Evolutionary conservation across 2,329 filamentous ascomycete genomes (phyloP), one percentile per base, ranked within the genome.

Genomic region (Tolypocladium endophyticum): DNA sequence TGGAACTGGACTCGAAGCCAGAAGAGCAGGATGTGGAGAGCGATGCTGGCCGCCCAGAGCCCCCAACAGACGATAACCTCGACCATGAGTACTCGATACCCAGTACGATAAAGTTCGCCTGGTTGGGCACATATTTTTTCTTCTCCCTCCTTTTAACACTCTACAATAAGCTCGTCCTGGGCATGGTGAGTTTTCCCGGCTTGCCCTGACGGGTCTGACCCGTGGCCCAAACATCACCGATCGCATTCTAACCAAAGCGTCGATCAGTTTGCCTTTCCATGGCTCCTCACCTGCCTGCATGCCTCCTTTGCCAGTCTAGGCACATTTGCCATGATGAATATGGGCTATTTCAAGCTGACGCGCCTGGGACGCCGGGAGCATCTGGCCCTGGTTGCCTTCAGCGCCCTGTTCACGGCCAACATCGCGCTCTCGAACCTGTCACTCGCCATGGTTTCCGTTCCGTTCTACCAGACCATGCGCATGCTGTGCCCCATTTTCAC

Each of bases 351-450:
- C 67, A 77, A 77, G 65, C 72, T 82, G 58, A 80, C 81, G 14
- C 75, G 76, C 60, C 73, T 86, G 45, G 77, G 76, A 4, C 74
- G 75, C 36, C 77, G 76, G 36, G 82, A 86, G 67, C 79, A 83
- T 68, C 69, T 82, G 50, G 76, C 78, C n/a, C 76, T 85, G 47
- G 71, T 83, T 38, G 76, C 79, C 55, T 86, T 86, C 69, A 86
- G 83, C 41, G 74, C 80, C 47, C 76, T 86, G 9, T 86, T 85
- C 71, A 86, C 83, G 20, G 76, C 83, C 68, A 86, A 86, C 70
- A 85, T 86, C 64, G 83, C 83, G 60, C 79, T 85, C 54, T 84
- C 81, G n/a, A 86, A 86, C 70, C 76, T 85, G 30, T 85, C 83
- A n/a, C 75, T 86, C 43, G 75, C 74, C 61, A 78, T 84, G 77